Base-by-base conservation (phyloP, 805 yeast species). In the Candida takata region DNA sequence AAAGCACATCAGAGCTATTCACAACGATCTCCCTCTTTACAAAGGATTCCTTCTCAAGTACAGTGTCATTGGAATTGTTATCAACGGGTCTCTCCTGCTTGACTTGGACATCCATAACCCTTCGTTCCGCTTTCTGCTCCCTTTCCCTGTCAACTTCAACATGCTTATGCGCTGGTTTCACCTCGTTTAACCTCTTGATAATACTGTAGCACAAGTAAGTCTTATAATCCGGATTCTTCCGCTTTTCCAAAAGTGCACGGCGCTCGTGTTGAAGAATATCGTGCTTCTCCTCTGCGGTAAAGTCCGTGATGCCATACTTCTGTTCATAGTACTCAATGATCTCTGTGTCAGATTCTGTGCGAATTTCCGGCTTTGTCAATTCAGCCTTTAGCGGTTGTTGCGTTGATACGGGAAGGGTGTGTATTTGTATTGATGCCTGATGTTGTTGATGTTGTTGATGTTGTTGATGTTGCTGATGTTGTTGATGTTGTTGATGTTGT, bases 1-100 rank as follows among this genome's bases (percentile, higher is more conserved):
- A 55, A 0, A 70, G 38, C 2, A 67, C 76, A 24, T 63, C 67
- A 10, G 48, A 39, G 41, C 63, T 70, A 36, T 61, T 51, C 3
- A 74, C 62, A 0, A 46, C 50, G 2, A 61, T 37, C 23, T 24
- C 34, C 6, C 15, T 16, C 29, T 24, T 31, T 8, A 24, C 23
- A 12, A 13, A n/a, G n/a, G n/a, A n/a, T n/a, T n/a, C n/a, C n/a
- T n/a, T 21, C 24, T 21, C 11, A n/a, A n/a, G n/a, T n/a, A n/a
- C n/a, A n/a, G n/a, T n/a, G n/a, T n/a, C n/a, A n/a, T n/a, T n/a
- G n/a, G n/a, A n/a, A n/a, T n/a, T n/a, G n/a, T n/a, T n/a, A n/a
- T n/a, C n/a, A n/a, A n/a, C n/a, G n/a, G n/a, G n/a, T n/a, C n/a
- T n/a, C n/a, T n/a, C n/a, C n/a, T n/a, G n/a, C n/a, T n/a, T n/a